Evolutionary conservation across 106 monocot species (phyloP).

Genomic region (Agapanthus africanus): DNA sequence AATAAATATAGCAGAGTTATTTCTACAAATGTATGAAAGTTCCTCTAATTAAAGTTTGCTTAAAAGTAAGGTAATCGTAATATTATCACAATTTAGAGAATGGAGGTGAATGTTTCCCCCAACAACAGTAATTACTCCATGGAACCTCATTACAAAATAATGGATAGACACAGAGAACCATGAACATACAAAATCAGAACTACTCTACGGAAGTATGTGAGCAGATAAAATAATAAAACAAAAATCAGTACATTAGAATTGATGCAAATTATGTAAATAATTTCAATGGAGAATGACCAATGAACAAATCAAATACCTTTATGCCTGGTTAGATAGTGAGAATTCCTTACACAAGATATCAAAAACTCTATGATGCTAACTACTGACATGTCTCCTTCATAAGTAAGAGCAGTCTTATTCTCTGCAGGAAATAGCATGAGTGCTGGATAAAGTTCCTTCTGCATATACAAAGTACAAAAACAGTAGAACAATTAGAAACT

Average conservation of each 20-base stretch:
- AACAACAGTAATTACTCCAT: background rate
- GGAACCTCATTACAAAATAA: background rate
- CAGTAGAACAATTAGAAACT: constrained; percentile 6
- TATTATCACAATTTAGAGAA: background rate
- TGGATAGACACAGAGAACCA: background rate
- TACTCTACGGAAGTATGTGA: background rate
- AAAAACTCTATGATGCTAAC: constrained; percentile 59
- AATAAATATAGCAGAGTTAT: no score
- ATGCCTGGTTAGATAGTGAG: constrained; percentile 30
- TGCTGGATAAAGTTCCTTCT: constrained; percentile 61
- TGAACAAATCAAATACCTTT: constrained; percentile 28
- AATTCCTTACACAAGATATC: constrained; percentile 53
- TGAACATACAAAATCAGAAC: background rate
- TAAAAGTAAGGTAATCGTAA: no score
- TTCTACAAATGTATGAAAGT: no score
- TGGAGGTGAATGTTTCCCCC: background rate
- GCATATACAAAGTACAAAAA: constrained; percentile 28
- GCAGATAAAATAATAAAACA: background rate
- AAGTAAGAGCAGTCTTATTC: constrained; percentile 48
- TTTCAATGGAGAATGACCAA: background rate
- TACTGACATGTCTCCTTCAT: constrained; percentile 63
- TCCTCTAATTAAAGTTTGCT: no score
- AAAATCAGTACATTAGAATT: background rate
- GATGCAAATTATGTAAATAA: background rate
- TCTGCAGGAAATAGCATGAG: constrained; percentile 59